Percentiles rank a stretch among this genome's conserved stretches.
These are phyloP conservation scores for Coniochaeta hoffmannii DNA, from an alignment of 2,329 filamentous ascomycete species.

Conservation along the genomic window DNA sequence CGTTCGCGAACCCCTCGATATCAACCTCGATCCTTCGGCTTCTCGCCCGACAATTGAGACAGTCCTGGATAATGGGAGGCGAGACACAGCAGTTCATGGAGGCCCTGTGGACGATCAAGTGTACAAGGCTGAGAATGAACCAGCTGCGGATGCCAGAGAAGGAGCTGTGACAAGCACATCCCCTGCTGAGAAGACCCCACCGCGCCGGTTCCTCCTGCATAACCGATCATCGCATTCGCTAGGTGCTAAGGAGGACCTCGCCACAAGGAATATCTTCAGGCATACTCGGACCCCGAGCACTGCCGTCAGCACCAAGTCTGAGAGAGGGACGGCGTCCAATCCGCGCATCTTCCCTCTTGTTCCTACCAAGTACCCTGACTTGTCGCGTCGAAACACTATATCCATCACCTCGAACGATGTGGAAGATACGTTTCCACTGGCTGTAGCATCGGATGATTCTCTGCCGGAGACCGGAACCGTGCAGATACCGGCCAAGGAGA, in stretches of 20 bases:
- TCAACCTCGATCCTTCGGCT: constrained; percentile 32
- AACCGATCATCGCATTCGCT: not conserved
- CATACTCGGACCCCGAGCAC: not conserved
- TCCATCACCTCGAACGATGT: not conserved
- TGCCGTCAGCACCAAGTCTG: not conserved
- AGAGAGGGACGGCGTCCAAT: not conserved
- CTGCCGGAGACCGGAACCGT: not conserved
- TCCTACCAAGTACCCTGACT: too few relatives aligned
- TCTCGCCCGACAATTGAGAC: constrained; percentile 38
- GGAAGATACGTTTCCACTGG: not conserved
- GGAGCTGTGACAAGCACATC: too few relatives aligned
- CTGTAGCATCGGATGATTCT: not conserved
- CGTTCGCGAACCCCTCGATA: constrained; percentile 35
- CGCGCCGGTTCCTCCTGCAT: not conserved
- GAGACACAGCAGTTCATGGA: too few relatives aligned
- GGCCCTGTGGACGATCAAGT: too few relatives aligned
- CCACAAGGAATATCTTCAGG: not conserved
- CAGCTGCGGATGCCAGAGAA: too few relatives aligned
- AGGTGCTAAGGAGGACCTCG: not conserved
- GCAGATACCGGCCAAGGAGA: not conserved
- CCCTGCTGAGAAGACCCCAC: not conserved
- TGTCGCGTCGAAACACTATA: not conserved
- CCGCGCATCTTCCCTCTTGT: not conserved
- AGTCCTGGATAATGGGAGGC: too few relatives aligned
- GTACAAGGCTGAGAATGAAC: not conserved